Evolutionary conservation across 2,329 filamentous ascomycete genomes (phyloP), one percentile per base, ranked within the genome.

Genomic region (Coniochaeta prunicola): DNA sequence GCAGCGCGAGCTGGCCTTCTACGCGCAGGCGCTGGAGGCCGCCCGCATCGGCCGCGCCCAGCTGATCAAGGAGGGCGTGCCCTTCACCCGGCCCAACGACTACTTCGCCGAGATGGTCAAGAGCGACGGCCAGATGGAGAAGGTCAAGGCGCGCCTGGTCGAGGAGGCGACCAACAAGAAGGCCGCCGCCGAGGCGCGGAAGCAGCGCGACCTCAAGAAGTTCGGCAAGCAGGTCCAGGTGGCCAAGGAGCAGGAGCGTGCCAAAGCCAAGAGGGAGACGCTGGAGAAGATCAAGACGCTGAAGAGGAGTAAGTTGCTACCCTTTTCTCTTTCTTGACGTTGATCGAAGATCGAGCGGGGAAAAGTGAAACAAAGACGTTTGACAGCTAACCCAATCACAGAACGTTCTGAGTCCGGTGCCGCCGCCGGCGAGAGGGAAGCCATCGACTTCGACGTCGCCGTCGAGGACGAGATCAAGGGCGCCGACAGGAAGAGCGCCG

Each of bases 51-150:
- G 85, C 2, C 88, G 93, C 59, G 73, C 77, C n/a, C 77, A 87
- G 62, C 81, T 99, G 26, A 88, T 90, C 70, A 87, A 88, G 63
- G 93, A 97, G 73, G 88, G 88, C 9, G 82, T 93, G 0, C 84
- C 90, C 7, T 99, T 99, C 76, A 88, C 91, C 30, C 84, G 94
- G 10, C 94, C 94, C 3, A 87, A 85, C 59, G 94, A 99, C 76
- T 99, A 96, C 77, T 99, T 99, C 68, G 94, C 94, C 50, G 94
- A 99, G 80, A 99, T 97, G 92, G 88, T 97, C 69, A 97, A 97
- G 84, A 91, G 88, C 69, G 94, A 99, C 71, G 93, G 96, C 68
- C 94, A 97, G 74, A 99, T 99, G 94, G 90, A 90, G 71, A 92
- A 90, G 81, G 90, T 99, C 72, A 96, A 96, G 81, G 85, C 88